Evolutionary conservation across 1,139 yeast genomes (phyloP), one percentile per base, ranked within the genome.

Genomic region (Kluyveromyces sp.): DNA sequence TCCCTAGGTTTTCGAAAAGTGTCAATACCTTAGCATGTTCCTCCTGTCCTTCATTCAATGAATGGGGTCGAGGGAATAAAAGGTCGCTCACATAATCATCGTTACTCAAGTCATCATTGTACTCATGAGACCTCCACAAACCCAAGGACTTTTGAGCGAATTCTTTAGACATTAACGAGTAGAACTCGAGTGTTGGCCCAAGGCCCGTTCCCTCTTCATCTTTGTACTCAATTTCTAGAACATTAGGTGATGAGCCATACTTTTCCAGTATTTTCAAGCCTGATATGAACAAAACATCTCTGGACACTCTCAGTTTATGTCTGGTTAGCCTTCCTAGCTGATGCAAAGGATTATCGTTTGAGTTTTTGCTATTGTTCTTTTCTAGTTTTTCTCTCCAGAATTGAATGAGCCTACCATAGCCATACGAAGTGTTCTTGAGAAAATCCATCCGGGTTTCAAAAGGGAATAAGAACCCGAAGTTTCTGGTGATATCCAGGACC

Each of bases 161-260:
- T 49, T 83, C 92, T 49, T 70, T 77, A 0, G 96, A 87, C 3
- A 86, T 92, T 12, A 74, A 69, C 0, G 96, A 79, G 59, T 87
- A 92, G 58, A 92, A 92, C 62, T 92, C 98, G 49, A 89, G 70
- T 0, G 98, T 92, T 2, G 98, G 98, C 0, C 98, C 98, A 41
- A 88, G 67, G 0, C 98, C 98, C 1, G 96, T 83, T 11, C 98
- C 98, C n/a, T 76, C 96, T 60, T 92, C 98, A 54, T 83, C 89
- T 52, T 75, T 80, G 57, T 84, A 92, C 59, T 89, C 96, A 47
- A 92, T 81, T 55, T 92, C 97, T 38, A 92, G 67, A 6, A 86
- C 71, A 32, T 88, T 84, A 0, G 96, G 92, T 15, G 83, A 75
- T 0, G 87, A 67, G 0, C 95, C 95, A 61, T 87, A 83, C 44